Evolutionary conservation across 2,329 filamentous ascomycete genomes (phyloP), one percentile per base, ranked within the genome.

Genomic region (Colletotrichum caudatum): DNA sequence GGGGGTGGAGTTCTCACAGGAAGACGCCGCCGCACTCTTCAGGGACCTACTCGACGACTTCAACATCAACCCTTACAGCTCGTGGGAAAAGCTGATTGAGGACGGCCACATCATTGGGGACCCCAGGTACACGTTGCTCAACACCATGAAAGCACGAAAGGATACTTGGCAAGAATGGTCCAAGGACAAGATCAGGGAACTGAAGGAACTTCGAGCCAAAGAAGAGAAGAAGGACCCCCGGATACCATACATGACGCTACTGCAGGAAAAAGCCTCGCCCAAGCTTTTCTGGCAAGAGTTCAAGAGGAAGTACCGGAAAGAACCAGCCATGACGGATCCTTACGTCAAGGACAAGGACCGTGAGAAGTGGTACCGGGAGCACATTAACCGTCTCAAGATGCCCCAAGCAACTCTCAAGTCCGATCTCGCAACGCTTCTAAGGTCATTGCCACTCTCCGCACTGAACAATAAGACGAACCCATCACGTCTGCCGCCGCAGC

Each of bases 261-360:
- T 99, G 39, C 90, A 95, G 74, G 89, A 92, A 60, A 89, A 94
- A 75, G 95, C 95, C 0, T 96, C 92, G 0, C 92, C 94, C 0
- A 98, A 97, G 82, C 87, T 99, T 1, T 99, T 97, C 85, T 99
- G 96, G 96, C 92, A 94, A 0, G 96, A 99, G 79, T 99, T 99
- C 82, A 94, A 93, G 77, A 88, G 96, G 44, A 99, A 98, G 79
- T 96, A 90, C 81, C 92, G 92, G 75, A 95, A 92, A 74, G 94
- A 97, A 74, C 81, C 88, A 0, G 88, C 91, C 64, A 94, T 99
- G 92, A 92, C 91, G 72, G 92, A 95, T 71, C 84, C 89, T 39
- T 88, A 86, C 62, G 84, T 95, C 33, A 83, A 85, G 44, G 94
- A 95, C 77, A 94, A 92, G 79, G 93, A 95, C 64, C 88, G 92